These are phyloP conservation scores for Ambrosia trifida DNA, from an alignment of 129 eudicot genomes.

Conservation along the genomic window DNA sequence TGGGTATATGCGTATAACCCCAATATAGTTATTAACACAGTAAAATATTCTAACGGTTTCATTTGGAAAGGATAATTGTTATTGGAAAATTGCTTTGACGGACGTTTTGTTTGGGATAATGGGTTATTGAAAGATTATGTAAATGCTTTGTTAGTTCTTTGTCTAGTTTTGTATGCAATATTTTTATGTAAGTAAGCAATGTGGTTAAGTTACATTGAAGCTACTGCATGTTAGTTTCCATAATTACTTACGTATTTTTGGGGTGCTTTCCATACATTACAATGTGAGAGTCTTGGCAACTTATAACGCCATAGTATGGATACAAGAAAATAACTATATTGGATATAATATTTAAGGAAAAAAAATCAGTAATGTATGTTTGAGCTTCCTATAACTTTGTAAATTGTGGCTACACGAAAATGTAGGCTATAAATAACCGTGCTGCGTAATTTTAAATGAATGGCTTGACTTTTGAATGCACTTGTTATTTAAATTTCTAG, in stretches of 20 bases:
- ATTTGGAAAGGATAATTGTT: conserved; percentile 3
- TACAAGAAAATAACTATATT: not conserved
- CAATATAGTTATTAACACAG: no score
- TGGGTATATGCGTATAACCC: not conserved
- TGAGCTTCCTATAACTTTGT: conserved; percentile 9
- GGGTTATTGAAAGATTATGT: not conserved
- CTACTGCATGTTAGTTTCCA: not conserved
- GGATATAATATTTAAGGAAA: not conserved
- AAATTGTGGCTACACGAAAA: not conserved
- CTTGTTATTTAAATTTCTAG: not conserved
- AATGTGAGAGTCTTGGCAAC: not conserved
- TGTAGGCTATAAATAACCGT: not conserved
- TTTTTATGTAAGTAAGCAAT: not conserved
- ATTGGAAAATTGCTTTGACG: conserved; percentile 9
- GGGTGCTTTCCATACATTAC: not conserved
- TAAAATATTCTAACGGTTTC: not conserved
- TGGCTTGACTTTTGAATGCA: not conserved
- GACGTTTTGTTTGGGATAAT: not conserved
- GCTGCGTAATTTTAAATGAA: not conserved
- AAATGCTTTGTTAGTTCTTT: conserved; percentile 13
- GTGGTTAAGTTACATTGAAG: conserved; percentile 14
- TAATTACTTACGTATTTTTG: not conserved
- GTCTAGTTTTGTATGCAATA: conserved; percentile 3
- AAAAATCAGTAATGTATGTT: not conserved
- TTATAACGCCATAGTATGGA: not conserved